Base-by-base conservation (phyloP, 768 basidiomycete genomes). In the Serendipita sp. region DNA sequence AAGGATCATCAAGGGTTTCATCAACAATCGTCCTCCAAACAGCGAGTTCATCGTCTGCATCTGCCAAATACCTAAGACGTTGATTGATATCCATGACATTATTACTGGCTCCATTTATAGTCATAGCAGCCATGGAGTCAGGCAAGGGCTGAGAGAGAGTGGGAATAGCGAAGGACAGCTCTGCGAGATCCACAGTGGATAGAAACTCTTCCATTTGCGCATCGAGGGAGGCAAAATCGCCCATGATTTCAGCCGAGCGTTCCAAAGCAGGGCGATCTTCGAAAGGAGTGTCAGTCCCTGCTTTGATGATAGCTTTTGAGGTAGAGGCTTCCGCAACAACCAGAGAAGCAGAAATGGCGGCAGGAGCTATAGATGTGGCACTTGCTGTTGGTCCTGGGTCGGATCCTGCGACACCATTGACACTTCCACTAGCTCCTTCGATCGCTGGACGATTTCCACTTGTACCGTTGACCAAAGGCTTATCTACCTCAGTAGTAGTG, bases 231-330 rank as follows among this genome's bases (percentile, higher is more conserved):
- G 72, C 72, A 69, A 92, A 91, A 63, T 76, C 68, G 2, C 77
- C 71, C 91, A 94, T 94, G n/a, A 84, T 84, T 65, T 83, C 79
- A 0, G 83, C 76, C 0, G 88, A 87, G 16, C 91, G 85, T 11
- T 81, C 71, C 13, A 92, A 80, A 0, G 88, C 88, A 3, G 81
- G 81, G 51, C 79, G 79, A 44, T 92, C 89, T 3, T 77, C 74
- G 68, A 92, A 90, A 2, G 80, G 74, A 0, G 78, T 71, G 68
- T 83, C 79, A 63, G 73, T 32, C 18, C 48, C 30, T 32, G 48
- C 18, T n/a, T 51, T 51, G 30, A 32, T 32, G 48, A 51, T 32
- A 8, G 48, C 30, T 51, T 51, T 18, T 8, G n/a, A 18, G n/a
- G n/a, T 7, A 8, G 48, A 8, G n/a, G n/a, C 8, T 8, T 32